Evolutionary conservation across 441 rosid species (phyloP), one percentile per base, ranked within the genome.

Genomic region (Populus hybrid): DNA sequence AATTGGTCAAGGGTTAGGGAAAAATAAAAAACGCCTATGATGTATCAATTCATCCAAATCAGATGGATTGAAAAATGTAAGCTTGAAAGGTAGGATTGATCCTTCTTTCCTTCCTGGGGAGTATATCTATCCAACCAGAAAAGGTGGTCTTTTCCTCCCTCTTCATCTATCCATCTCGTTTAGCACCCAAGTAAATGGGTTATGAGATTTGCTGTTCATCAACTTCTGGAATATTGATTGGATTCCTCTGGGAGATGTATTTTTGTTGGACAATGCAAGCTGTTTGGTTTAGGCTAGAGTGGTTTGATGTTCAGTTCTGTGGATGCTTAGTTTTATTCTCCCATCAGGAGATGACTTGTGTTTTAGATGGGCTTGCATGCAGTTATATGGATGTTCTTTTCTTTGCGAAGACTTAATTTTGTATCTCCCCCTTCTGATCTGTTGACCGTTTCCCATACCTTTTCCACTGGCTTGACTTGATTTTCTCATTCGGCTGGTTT

Each of bases 401-500:
- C 30, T 14, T 28, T 23, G 38, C 6, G 18, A 5, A 6, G 70
- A 6, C 21, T 70, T n/a, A 9, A 21, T 73, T 18, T 23, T 30
- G 63, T 8, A 53, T 24, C 30, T 36, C 30, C 12, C 26, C 30
- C 21, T 6, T 42, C 12, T 10, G 24, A 23, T 28, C 16, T 28
- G 32, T 12, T 67, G 30, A 21, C 28, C 6, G 34, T 28, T 67
- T 9, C 36, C 28, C 5, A 28, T 67, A 21, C 24, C 30, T 67
- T 67, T 28, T 67, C 16, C 28, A 9, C 34, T 12, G 32, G 8
- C 28, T 50, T 46, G 66, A 46, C 34, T 12, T 40, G 50, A 40
- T 7, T 67, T 19, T 18, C 28, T 71, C 30, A 71, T 35, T 61
- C 42, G 36, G 70, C 35, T 67, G 67, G 24, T 77, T 67, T 77